Base-by-base conservation (phyloP, 768 basidiomycete species). In the Sistotremastrum suecicum region DNA sequence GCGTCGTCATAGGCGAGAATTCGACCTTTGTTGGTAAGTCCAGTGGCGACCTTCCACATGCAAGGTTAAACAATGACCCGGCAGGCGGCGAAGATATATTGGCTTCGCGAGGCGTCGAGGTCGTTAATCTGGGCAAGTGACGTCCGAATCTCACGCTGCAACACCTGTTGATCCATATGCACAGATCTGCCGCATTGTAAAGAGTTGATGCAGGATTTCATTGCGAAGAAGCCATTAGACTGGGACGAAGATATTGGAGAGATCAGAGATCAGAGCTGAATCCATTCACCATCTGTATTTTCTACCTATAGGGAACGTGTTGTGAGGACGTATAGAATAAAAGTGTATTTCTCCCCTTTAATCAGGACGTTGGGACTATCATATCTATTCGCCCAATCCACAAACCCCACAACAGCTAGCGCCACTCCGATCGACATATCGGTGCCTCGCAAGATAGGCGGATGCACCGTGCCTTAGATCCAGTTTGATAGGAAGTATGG, bases 1-100 rank as follows among this genome's bases (percentile, higher is more conserved):
- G 78, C 5, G 71, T 80, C 5, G 77, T 83, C 7, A 73, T 82
- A 41, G 78, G 78, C 11, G 79, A 81, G 56, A 77, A 79, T 50
- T 40, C 49, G 11, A 80, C 66, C 35, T 76, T 71, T 52, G 49
- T 68, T 10, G 76, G 51, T 48, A 7, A 43, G 39, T 41, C n/a
- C 20, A 28, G 1, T 37, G 7, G 7, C 32, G 12, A 8, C 34
- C 28, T 20, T 32, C 9, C 28, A 33, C 7, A 29, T 28, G 0
- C 28, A 3, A 12, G 31, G 11, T 20, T 9, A 10, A n/a, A 10
- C 20, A n/a, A 30, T 12, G 11, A 29, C 4, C 2, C n/a, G 29
- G 0, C 6, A 42, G 36, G 75, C 6, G 69, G 65, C 1, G 79
- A 81, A 51, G 66, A 71, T 12, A 60, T 78, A 12, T 63, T 83